Conservation (phyloP, 371 early-diverging fungal genomes). For the Sanchytrium tribonematis region DNA sequence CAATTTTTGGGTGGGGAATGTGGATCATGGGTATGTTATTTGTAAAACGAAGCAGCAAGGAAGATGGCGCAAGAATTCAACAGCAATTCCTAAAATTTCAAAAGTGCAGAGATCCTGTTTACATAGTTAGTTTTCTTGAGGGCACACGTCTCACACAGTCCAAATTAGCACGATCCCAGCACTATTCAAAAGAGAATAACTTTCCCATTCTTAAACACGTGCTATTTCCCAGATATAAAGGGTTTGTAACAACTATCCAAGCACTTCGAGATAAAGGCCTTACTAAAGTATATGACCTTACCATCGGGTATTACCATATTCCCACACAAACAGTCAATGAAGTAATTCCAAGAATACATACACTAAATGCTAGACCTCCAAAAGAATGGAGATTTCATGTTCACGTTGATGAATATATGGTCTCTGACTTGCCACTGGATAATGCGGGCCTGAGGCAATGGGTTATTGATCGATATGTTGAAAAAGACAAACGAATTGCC, state of each 20-base stretch:
- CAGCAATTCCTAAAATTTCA: conserved; percentile 26
- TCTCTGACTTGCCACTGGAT: conserved; percentile 27
- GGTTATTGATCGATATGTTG: conserved; percentile 28
- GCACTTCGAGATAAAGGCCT: conserved; percentile 6
- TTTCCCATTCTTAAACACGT: conserved; percentile 32
- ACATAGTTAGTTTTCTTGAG: conserved; percentile 41
- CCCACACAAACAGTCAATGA: conserved; percentile 13
- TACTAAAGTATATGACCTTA: conserved; percentile 8
- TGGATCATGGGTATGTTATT: conserved; percentile 36
- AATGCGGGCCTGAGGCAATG: conserved; percentile 26
- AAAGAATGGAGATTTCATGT: conserved; percentile 38
- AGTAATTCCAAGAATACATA: conserved; percentile 27
- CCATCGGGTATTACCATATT: conserved; percentile 24
- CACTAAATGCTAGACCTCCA: conserved; percentile 21
- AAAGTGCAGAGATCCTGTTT: conserved; percentile 26
- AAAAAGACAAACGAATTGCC: conserved; percentile 20
- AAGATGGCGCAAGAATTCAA: conserved; percentile 29
- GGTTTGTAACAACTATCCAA: conserved; percentile 30
- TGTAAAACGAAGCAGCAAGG: conserved; percentile 31
- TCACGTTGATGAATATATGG: conserved; percentile 24
- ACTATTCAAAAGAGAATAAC: conserved; percentile 24
- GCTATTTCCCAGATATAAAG: conserved; percentile 46
- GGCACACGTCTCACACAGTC: conserved; percentile 31
- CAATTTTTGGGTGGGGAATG: conserved; percentile 7
- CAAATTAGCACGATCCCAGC: conserved; percentile 26